These are phyloP conservation scores for Cladosporium oxysporum DNA, from an alignment of 2,329 filamentous ascomycete genomes.

Conservation along the genomic window DNA sequence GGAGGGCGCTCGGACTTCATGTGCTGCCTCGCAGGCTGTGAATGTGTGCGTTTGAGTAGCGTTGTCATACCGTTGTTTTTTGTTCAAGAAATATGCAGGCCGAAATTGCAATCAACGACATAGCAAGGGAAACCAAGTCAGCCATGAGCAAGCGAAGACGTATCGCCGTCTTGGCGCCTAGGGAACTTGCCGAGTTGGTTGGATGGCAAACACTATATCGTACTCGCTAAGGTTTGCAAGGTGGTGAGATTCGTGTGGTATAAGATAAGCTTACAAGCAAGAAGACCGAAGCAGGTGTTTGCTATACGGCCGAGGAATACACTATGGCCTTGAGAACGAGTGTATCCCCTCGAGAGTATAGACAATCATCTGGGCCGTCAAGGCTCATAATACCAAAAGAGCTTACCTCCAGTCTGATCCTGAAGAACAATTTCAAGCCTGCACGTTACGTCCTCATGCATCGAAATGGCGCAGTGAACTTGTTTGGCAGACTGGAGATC, in stretches of 20 bases:
- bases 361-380: neutral
- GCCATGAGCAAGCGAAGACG: neutral
- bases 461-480: neutral
- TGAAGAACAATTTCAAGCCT: neutral
- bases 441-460: neutral
- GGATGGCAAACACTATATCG: neutral
- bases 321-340: neutral
- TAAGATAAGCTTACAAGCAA: neutral
- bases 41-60: neutral
- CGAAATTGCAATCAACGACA: neutral
- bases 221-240: neutral
- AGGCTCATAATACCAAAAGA: neutral
- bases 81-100: neutral
- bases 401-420: neutral
- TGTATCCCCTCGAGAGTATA: neutral
- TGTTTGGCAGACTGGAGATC: neutral
- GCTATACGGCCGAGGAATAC: neutral
- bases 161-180: neutral
- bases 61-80: neutral
- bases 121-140: neutral
- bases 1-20: constrained; percentile 4
- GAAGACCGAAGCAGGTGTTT: neutral
- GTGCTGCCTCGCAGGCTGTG: neutral
- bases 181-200: neutral
- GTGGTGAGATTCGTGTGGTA: neutral